Percentiles rank a stretch among this genome's conserved stretches.
Conservation (phyloP, 2,329 filamentous ascomycete species). For the Nemania diffusa region DNA sequence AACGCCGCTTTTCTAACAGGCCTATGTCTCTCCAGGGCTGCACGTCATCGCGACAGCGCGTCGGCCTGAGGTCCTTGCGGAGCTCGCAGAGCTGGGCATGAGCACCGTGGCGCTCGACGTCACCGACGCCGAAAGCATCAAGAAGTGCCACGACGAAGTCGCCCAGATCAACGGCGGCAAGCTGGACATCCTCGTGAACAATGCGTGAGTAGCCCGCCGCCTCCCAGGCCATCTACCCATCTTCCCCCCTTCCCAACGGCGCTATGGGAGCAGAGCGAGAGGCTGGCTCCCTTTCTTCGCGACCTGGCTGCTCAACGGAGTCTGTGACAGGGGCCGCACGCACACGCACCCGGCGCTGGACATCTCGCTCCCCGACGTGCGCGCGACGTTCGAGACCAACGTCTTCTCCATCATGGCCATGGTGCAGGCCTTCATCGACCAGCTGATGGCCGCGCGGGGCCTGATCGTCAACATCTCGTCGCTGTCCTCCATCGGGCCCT, state of each 20-base stretch:
- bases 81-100: constrained; percentile 59
- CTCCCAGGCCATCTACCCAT: no score
- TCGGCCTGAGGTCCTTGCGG: constrained; percentile 58
- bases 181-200: constrained; percentile 69
- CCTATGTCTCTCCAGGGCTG: constrained; percentile 51
- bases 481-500: constrained; percentile 60
- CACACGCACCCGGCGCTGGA: constrained; percentile 64
- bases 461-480: constrained; percentile 67
- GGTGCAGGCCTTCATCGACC: constrained; percentile 60
- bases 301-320: constrained; percentile 25
- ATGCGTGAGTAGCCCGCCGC: constrained; percentile 57
- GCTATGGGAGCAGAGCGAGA: not conserved
- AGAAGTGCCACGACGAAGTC: constrained; percentile 59
- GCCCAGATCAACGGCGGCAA: constrained; percentile 60
- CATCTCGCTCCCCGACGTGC: constrained; percentile 62
- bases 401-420: constrained; percentile 68
- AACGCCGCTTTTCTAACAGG: not conserved
- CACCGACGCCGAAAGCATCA: constrained; percentile 62
- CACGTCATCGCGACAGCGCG: constrained; percentile 69
- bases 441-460: constrained; percentile 61
- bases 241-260: no score
- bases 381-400: constrained; percentile 66
- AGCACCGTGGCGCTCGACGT: constrained; percentile 64
- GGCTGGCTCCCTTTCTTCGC: not conserved
- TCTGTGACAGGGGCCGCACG: constrained; percentile 57